Conservation (phyloP, 495 filamentous ascomycete species). For the Xylaria cubensis region DNA sequence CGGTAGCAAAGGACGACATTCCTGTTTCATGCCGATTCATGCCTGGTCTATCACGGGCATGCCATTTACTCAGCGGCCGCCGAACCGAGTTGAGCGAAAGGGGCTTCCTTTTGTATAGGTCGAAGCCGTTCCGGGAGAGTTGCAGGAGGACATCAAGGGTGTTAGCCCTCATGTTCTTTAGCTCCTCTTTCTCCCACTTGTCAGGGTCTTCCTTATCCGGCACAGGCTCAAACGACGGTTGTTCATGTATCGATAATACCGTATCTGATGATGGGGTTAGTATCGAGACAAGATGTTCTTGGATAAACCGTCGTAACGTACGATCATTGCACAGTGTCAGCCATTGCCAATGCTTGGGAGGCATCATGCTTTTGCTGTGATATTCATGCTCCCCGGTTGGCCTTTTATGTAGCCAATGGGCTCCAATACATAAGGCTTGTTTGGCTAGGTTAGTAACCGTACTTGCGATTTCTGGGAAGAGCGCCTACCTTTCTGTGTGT, state of each 20-base stretch:
- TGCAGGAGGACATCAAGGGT: conserved; percentile 74
- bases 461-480: neutral
- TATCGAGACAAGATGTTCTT: neutral
- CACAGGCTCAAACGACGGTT: conserved; percentile 59
- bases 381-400: conserved; percentile 32
- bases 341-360: conserved; percentile 71
- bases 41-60: conserved; percentile 32
- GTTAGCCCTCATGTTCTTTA: conserved; percentile 69
- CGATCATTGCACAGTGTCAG: conserved; percentile 81
- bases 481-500: conserved; percentile 40
- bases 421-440: conserved; percentile 79
- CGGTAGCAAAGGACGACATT: conserved; percentile 30
- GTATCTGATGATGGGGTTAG: conserved; percentile 58
- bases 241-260: conserved; percentile 79
- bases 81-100: conserved; percentile 56
- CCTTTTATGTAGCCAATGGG: conserved; percentile 76
- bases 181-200: conserved; percentile 42
- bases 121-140: conserved; percentile 59
- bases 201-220: conserved; percentile 42
- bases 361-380: conserved; percentile 38
- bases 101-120: conserved; percentile 47
- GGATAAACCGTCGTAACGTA: conserved; percentile 39
- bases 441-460: conserved; percentile 14
- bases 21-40: conserved; percentile 42
- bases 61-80: conserved; percentile 35